Conservation (phyloP, 352 stramenopile genomes). For the Blastocystis sp. region DNA sequence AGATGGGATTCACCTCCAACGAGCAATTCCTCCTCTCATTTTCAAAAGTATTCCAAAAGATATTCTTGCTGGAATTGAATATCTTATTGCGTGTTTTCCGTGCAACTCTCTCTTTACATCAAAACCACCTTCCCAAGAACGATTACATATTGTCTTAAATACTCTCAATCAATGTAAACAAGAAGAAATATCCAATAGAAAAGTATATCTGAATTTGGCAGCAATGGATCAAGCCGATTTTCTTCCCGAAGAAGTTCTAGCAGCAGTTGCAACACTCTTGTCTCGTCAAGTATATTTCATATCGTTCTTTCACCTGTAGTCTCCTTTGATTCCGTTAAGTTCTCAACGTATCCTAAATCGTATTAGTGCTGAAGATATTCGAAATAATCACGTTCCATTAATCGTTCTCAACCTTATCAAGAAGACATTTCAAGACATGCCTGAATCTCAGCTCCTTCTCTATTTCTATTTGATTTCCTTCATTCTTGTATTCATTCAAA, state of each 20-base stretch:
- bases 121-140: not conserved
- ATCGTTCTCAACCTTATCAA: conserved; percentile 30
- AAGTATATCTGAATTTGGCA: not conserved
- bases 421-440: not conserved
- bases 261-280: not conserved
- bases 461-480: conserved; percentile 39
- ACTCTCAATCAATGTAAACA: not conserved
- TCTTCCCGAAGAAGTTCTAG: conserved; percentile 24
- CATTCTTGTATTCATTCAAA: conserved; percentile 3
- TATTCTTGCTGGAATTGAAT: conserved; percentile 16
- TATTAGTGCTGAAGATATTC: conserved; percentile 11
- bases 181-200: not conserved
- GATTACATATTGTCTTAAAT: not conserved
- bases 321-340: not conserved
- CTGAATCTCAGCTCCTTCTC: not conserved
- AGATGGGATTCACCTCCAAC: conserved; percentile 37
- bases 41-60: not conserved
- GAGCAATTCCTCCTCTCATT: conserved; percentile 15
- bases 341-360: not conserved
- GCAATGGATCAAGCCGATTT: not conserved
- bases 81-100: conserved; percentile 5
- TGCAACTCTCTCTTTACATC: conserved; percentile 14
- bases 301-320: not conserved
- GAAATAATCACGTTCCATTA: conserved; percentile 1
- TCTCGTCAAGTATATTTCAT: not conserved